These are phyloP conservation scores for Aspergillus avenaceus DNA, from an alignment of 495 filamentous ascomycete genomes.

Conservation along the genomic window DNA sequence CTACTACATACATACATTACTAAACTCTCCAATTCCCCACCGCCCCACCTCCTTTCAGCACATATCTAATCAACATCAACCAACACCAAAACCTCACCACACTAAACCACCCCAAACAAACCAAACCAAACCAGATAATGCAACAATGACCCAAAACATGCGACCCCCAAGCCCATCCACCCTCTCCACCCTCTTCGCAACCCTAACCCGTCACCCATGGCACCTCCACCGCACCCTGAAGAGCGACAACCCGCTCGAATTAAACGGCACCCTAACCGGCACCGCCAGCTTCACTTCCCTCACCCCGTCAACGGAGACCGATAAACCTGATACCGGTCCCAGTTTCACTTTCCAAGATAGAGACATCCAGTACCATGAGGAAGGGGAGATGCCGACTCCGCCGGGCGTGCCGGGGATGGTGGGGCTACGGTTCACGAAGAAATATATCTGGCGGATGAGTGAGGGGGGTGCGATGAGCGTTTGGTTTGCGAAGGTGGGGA, in stretches of 20 bases:
- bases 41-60: no score
- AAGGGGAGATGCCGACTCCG: slow-evolving; percentile 35
- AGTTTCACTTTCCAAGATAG: background rate
- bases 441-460: slow-evolving; percentile 43
- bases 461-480: slow-evolving; percentile 36
- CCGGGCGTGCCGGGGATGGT: slow-evolving; percentile 11
- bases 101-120: background rate
- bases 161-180: background rate
- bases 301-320: slow-evolving; percentile 5
- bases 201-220: slow-evolving; percentile 31
- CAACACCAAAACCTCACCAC: background rate
- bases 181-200: slow-evolving; percentile 21
- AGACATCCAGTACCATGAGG: slow-evolving; percentile 43
- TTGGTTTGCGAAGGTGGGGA: slow-evolving; percentile 43
- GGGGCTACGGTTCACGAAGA: slow-evolving; percentile 41
- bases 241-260: slow-evolving; percentile 39
- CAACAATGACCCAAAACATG: background rate
- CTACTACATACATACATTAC: no score
- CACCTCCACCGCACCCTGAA: slow-evolving; percentile 37
- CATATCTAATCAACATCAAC: no score
- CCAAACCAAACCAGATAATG: background rate
- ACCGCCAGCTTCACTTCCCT: slow-evolving; percentile 36
- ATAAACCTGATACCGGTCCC: no score
- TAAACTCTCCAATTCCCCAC: no score
- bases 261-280: slow-evolving; percentile 37